Percentiles rank a stretch among this genome's conserved stretches.
phyloP scores from a whole-genome alignment of 495 filamentous ascomycete genomes.

The Penicillium simplicissimum region DNA sequence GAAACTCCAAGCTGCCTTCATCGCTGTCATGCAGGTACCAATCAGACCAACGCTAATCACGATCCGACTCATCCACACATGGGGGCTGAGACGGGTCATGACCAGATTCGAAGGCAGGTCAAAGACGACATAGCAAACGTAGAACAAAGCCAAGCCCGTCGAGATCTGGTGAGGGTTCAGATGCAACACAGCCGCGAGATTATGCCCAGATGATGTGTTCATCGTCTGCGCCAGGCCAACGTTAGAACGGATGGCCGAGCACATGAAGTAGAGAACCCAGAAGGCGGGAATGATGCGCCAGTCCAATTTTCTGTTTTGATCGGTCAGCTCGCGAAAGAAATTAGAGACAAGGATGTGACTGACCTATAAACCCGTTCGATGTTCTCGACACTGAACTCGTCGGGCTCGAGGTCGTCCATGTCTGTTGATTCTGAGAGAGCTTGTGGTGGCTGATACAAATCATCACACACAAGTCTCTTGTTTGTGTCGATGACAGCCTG shows the following conservation, averaged over 20 bases:
- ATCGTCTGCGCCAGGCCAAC: conserved; percentile 89
- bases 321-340: neutral
- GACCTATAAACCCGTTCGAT: conserved; percentile 48
- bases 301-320: conserved; percentile 65
- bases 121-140: conserved; percentile 86
- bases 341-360: neutral
- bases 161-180: conserved; percentile 74
- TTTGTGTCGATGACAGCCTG: conserved; percentile 9
- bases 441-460: conserved; percentile 32
- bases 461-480: conserved; percentile 25
- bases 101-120: conserved; percentile 87
- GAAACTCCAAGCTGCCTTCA: conserved; percentile 80
- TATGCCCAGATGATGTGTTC: conserved; percentile 67
- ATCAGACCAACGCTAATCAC: conserved; percentile 84
- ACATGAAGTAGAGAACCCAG: conserved; percentile 91
- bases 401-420: conserved; percentile 28
- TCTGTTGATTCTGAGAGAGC: conserved; percentile 8
- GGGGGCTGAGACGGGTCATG: conserved; percentile 82
- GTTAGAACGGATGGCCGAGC: conserved; percentile 88
- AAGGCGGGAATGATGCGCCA: conserved; percentile 85
- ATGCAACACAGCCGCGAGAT: conserved; percentile 65
- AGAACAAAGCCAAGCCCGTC: conserved; percentile 82
- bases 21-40: conserved; percentile 77
- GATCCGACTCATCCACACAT: conserved; percentile 91
- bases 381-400: conserved; percentile 33